Base-by-base conservation (phyloP, 768 basidiomycete genomes). In the Sporobolomyces phaffii region DNA sequence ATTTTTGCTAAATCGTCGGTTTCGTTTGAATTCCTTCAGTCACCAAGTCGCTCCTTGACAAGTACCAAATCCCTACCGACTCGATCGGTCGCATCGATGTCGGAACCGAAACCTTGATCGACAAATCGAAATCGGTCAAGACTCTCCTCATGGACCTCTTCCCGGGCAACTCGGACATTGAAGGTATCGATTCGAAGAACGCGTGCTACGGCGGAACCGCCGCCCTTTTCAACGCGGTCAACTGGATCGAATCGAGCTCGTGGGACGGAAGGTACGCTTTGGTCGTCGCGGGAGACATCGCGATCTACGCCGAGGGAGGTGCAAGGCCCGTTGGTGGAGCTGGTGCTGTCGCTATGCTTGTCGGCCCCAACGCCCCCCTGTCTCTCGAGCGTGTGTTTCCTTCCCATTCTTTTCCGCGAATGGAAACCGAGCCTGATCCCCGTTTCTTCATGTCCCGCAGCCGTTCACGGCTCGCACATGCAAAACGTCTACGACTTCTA, bases 151-250 rank as follows among this genome's bases (percentile, higher is more conserved):
- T 99, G 96, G 91, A 97, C 79, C 87, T 98, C 75, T 99, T 99
- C 77, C 86, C 88, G 49, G 86, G 85, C 65, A 99, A 99, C 84
- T 85, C 84, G 74, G 96, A 99, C 76, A 91, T 99, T 63, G 96
- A 99, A 80, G 96, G 96, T 73, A 89, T 99, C 78, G 96, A 99
- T 81, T 92, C 90, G 50, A 98, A 98, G 82, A 99, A 97, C 77
- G 96, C 96, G 24, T 99, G 96, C 82, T 99, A 99, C 75, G 96
- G 96, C 33, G 93, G 91, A 40, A 99, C 96, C 28, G 96, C 96
- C 49, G 96, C 96, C 5, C 85, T 99, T 62, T 99, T 97, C 86
- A 99, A 99, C 80, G 89, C 91, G 52, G 82, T 94, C 77, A 99
- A 99, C 84, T 99, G 96, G 96, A 81, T 97, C 66, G 94, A 99